Evolutionary conservation across 352 stramenopile species (phyloP), one percentile per base, ranked within the genome.

Genomic region (Phytopythium helicoides): DNA sequence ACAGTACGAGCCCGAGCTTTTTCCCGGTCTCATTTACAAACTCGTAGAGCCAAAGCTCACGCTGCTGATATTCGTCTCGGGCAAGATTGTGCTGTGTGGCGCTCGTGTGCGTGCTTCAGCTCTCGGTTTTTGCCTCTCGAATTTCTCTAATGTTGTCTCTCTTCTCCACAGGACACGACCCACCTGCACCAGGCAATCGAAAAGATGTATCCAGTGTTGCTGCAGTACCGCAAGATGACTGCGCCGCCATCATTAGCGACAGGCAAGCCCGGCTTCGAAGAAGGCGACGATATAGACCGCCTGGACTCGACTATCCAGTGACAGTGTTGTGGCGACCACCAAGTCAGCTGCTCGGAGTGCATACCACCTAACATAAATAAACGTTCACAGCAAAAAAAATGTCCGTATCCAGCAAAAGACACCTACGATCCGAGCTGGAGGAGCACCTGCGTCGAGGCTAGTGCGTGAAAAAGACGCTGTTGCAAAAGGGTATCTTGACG

Each of bases 1-100:
- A 86, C 28, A 99, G 99, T 99, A 99, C 69, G 97, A 99, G 60
- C 97, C 97, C 0, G 97, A 99, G 62, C 73, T 99, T n/a, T 99
- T 99, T 73, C 95, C 97, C 10, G 97, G 97, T 9, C 78, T 99
- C 19, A 99, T 99, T 62, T 99, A 99, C 81, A 88, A 97, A 41
- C 87, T 99, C 68, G 70, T 98, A 3, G 81, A 90, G 47, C 96
- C 97, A 21, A 97, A 98, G 64, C 86, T 98, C n/a, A 98, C 98
- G n/a, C 70, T 99, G 21, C 64, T 99, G 23, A 98, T 99, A 56
- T 99, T 99, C 71, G 97, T 99, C 11, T 98, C 89, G 21, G 97
- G 97, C 28, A 99, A 99, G 68, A 86, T 99, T 51, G 96, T 99
- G 19, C 96, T 99, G 15, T 99, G 99, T 64, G 96, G 77, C 0